Percentiles rank a stretch among this genome's conserved stretches.
Evolutionary conservation across 2,329 filamentous ascomycete genomes (phyloP).

Genomic region (Hypoxylon sp.): DNA sequence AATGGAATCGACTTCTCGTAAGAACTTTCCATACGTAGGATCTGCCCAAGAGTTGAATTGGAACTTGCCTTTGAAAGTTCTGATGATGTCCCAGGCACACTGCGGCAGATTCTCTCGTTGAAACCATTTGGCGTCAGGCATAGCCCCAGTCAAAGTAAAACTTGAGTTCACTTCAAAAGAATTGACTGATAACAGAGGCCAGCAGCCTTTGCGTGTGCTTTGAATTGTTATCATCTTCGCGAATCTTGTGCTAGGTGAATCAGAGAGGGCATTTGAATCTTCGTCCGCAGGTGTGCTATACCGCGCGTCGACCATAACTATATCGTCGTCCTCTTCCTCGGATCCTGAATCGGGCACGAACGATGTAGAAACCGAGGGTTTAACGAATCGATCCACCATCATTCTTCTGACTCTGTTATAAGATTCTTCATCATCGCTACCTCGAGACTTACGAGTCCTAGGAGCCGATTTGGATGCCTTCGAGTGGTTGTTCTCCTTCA

Average conservation of each 20-base stretch:
- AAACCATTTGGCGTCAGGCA: slow-evolving; percentile 40
- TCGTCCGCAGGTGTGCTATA: slow-evolving; percentile 27
- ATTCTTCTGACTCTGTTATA: not conserved
- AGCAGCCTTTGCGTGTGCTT: slow-evolving; percentile 26
- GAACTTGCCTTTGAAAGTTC: slow-evolving; percentile 32
- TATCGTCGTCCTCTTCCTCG: slow-evolving; percentile 42
- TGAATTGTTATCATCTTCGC: slow-evolving; percentile 22
- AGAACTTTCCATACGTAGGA: slow-evolving; percentile 48
- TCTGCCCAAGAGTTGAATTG: slow-evolving; percentile 44
- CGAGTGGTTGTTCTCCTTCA: slow-evolving; percentile 8
- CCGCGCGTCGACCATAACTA: slow-evolving; percentile 13
- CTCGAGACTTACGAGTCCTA: slow-evolving; percentile 6
- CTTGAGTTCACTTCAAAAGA: slow-evolving; percentile 40
- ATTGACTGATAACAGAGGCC: slow-evolving; percentile 33
- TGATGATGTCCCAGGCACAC: slow-evolving; percentile 46
- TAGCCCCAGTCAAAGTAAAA: slow-evolving; percentile 31
- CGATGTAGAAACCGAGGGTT: slow-evolving; percentile 35
- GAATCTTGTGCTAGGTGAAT: slow-evolving; percentile 13
- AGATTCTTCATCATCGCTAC: not conserved
- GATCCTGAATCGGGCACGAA: slow-evolving; percentile 37
- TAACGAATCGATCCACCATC: slow-evolving; percentile 33
- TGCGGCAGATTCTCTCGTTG: slow-evolving; percentile 48
- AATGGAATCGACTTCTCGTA: slow-evolving; percentile 56
- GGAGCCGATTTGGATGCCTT: not conserved
- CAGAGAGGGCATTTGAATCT: slow-evolving; percentile 11